phyloP scores from a whole-genome alignment of 1,284 basidiomycete species.

The Nidula niveotomentosa region DNA sequence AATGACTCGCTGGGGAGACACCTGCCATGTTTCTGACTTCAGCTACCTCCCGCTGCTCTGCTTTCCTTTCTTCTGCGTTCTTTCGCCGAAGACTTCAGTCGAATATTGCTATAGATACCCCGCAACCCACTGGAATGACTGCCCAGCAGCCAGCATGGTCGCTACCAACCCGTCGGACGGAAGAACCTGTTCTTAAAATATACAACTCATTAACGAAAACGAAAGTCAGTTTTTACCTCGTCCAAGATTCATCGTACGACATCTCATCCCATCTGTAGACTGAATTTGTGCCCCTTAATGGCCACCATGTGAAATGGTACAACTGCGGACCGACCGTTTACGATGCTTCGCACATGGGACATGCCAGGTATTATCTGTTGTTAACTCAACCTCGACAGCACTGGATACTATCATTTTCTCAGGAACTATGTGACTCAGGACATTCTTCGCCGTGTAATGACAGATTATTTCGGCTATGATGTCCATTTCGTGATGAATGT shows the following conservation, averaged over 20 bases:
- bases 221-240: constrained; percentile 60
- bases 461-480: constrained; percentile 97
- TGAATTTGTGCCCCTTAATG: constrained; percentile 81
- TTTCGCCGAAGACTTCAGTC: constrained; percentile 12
- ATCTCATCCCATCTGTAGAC: constrained; percentile 43
- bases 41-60: background rate
- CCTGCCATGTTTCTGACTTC: constrained; percentile 13
- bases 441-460: constrained; percentile 88
- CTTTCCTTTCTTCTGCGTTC: constrained; percentile 14
- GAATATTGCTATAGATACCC: background rate
- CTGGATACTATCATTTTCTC: constrained; percentile 2
- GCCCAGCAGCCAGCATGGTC: constrained; percentile 58
- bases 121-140: constrained; percentile 27
- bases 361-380: constrained; percentile 72
- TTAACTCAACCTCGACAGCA: too few species aligned
- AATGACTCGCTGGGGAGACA: constrained; percentile 13
- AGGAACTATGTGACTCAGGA: constrained; percentile 99
- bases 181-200: constrained; percentile 76
- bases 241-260: constrained; percentile 4
- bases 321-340: constrained; percentile 99
- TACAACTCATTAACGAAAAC: constrained; percentile 94
- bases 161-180: constrained; percentile 41
- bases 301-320: constrained; percentile 96
- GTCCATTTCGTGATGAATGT: constrained; percentile 99
- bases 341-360: constrained; percentile 98